Conservation (phyloP, 805 yeast genomes). For the Priceomyces melissophilus region DNA sequence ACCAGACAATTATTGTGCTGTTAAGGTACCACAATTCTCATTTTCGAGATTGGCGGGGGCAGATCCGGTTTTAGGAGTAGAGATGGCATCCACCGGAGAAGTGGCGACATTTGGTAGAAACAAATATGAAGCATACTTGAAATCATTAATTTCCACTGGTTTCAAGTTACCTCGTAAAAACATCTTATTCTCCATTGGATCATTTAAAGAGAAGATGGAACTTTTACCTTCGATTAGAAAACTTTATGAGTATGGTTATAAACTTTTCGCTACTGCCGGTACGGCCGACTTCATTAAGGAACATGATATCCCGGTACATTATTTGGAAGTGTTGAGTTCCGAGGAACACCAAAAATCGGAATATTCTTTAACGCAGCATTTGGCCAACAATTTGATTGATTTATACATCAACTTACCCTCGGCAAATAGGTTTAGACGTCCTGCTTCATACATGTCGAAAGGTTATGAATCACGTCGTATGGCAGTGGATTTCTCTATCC, state of each 20-base stretch:
- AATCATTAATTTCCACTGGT: constrained; percentile 92
- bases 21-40: constrained; percentile 96
- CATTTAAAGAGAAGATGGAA: constrained; percentile 94
- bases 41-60: constrained; percentile 97
- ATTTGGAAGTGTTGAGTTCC: constrained; percentile 79
- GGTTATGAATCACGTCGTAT: constrained; percentile 98
- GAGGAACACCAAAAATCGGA: constrained; percentile 82
- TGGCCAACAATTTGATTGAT: constrained; percentile 95
- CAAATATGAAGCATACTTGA: constrained; percentile 95
- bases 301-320: constrained; percentile 91
- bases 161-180: constrained; percentile 94
- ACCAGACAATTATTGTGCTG: constrained; percentile 94
- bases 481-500: constrained; percentile 99
- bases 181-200: constrained; percentile 90
- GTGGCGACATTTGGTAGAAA: constrained; percentile 89
- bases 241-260: constrained; percentile 79
- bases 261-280: constrained; percentile 96
- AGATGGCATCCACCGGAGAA: constrained; percentile 98
- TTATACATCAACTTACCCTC: constrained; percentile 96
- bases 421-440: constrained; percentile 95
- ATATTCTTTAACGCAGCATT: constrained; percentile 92
- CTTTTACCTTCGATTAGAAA: constrained; percentile 82
- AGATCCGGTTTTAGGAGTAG: constrained; percentile 96
- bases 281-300: constrained; percentile 98
- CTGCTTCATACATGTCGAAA: constrained; percentile 95